Base-by-base conservation (phyloP, 139 green algal genomes). In the Picochlorum sp. region DNA sequence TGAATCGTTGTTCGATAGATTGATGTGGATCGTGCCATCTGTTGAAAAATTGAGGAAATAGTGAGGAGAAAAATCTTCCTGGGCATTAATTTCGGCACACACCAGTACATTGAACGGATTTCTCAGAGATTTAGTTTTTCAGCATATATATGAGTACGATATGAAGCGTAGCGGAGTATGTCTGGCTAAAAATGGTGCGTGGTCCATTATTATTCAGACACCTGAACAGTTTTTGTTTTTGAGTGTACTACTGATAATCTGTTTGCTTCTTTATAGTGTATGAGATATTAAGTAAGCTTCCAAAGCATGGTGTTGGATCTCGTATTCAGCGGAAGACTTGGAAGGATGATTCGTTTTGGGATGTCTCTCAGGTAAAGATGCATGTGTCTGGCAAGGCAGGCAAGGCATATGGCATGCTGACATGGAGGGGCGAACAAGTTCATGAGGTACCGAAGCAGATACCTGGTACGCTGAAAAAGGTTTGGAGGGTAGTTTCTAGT, bases 351-450 rank as follows among this genome's bases (percentile, higher is more conserved):
- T 66, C 65, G 14, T 73, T 64, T 15, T 77, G 65, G 65, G 49
- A 57, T 23, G 52, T 77, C 6, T 45, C 44, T 9, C 44, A 73
- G 47, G 45, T 63, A 9, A 64, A 63, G 16, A 5, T 73, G 2
- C 60, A 62, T 31, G 38, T 78, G 75, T 70, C 82, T 14, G 77
- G 77, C 21, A 63, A 74, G 28, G 63, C 74, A 44, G 77, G 77
- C n/a, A 59, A 64, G 34, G 77, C 70, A 10, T 76, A 37, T 26
- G 77, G 77, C 4, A 31, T 77, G 15, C 28, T 79, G 28, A 77
- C 62, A 2, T 82, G 74, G 74, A 71, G 59, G 28, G 77, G 77
- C 56, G 6, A 45, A 51, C 16, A 49, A 37, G 37, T 55, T 13
- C 21, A 66, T n/a, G 70, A 73, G 11, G 18, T 45, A 28, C 55